Evolutionary conservation across 78 protist genomes (phyloP).

Genomic region (Planoprotostelium fungivorum): DNA sequence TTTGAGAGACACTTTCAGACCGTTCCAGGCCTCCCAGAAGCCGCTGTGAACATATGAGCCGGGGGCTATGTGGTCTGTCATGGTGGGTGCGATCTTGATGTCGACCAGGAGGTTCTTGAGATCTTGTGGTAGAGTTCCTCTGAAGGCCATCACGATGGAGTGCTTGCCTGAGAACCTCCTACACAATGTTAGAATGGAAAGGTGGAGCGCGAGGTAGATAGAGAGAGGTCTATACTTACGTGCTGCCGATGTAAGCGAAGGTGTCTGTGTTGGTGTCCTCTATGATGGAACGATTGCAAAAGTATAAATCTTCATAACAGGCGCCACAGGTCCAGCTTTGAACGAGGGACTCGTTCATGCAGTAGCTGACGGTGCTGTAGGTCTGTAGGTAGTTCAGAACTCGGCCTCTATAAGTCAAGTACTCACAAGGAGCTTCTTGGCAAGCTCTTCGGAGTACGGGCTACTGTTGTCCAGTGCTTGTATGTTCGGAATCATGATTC

Average conservation of each 20-base stretch:
- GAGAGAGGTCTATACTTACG: background rate
- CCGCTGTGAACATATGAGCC: conserved; percentile 8
- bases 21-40: conserved; percentile 27
- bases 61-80: background rate
- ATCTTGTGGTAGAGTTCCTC: background rate
- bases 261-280: background rate
- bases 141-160: background rate
- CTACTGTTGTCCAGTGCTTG: background rate
- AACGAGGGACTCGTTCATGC: background rate
- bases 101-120: background rate
- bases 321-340: background rate
- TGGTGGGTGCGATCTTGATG: background rate
- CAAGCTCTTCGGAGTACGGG: background rate
- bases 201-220: background rate
- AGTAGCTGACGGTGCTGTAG: background rate
- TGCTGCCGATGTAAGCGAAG: conserved; percentile 2
- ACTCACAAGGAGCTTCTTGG: background rate
- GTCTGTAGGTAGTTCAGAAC: background rate
- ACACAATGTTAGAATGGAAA: too few relatives aligned
- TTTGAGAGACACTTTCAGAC: conserved; percentile 7
- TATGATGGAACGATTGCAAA: background rate
- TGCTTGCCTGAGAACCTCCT: background rate
- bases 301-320: background rate
- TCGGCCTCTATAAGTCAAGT: background rate
- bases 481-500: background rate